These are phyloP conservation scores for Metschnikowia reukaufii DNA, from an alignment of 805 yeast genomes.

Conservation along the genomic window DNA sequence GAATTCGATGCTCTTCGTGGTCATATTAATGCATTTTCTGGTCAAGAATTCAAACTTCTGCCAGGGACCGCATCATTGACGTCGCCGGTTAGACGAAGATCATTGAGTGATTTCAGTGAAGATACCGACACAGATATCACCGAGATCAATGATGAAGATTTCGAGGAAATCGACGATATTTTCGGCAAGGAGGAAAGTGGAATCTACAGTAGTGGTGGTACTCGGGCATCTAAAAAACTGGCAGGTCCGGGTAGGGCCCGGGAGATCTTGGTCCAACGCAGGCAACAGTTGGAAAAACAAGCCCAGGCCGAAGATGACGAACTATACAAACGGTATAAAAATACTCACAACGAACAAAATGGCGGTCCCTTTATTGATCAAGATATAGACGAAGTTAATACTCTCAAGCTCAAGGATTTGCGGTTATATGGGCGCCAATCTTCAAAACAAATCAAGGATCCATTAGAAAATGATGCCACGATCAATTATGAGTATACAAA, in stretches of 20 bases:
- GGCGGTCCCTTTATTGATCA: slow-evolving; percentile 1
- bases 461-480: slow-evolving; percentile 34
- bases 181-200: slow-evolving; percentile 41
- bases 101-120: slow-evolving; percentile 40
- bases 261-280: slow-evolving; percentile 25
- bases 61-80: slow-evolving; percentile 18
- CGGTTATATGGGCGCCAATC: slow-evolving; percentile 9
- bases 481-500: slow-evolving; percentile 37
- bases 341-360: slow-evolving; percentile 3
- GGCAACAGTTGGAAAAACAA: slow-evolving; percentile 27
- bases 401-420: slow-evolving; percentile 34
- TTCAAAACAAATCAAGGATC: slow-evolving; percentile 20
- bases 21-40: background rate
- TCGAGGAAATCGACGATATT: slow-evolving; percentile 38
- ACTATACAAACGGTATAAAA: slow-evolving; percentile 21
- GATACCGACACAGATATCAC: slow-evolving; percentile 41
- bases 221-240: slow-evolving; percentile 9
- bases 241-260: slow-evolving; percentile 22
- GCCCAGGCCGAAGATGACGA: slow-evolving; percentile 39
- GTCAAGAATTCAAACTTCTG: slow-evolving; percentile 7
- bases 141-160: slow-evolving; percentile 38
- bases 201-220: slow-evolving; percentile 27
- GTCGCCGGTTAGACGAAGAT: slow-evolving; percentile 23
- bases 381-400: slow-evolving; percentile 23
- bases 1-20: background rate